Evolutionary conservation across 768 basidiomycete species (phyloP), one percentile per base, ranked within the genome.

Genomic region (Coprinopsis marcescibilis): DNA sequence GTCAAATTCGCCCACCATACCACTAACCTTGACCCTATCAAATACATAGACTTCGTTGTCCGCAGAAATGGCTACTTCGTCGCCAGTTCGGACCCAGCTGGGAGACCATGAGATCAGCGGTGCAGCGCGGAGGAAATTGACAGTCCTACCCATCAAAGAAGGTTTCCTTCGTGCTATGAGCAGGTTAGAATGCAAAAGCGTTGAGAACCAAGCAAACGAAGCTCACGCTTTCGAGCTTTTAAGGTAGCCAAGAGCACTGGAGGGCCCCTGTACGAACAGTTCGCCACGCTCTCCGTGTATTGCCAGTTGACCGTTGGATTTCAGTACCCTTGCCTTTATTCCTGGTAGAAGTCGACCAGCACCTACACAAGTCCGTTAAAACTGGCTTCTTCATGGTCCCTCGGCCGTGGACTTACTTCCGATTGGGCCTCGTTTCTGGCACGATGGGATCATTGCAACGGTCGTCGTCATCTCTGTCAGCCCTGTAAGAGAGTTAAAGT

Each of bases 1-100:
- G 1, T 27, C 5, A n/a, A 14, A 14, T 30, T 8, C 33, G 11
- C 15, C 15, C 23, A 11, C 19, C 20, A 10, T 15, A 19, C 20
- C 32, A 29, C 55, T n/a, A 46, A 75, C 79, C 68, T 84, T 83
- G 44, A 83, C 62, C 26, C 82, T 71, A 57, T 83, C 81, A 8
- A 75, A 54, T 33, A 83, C 69, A 43, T 75, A 80, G 1, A 83
- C 51, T 45, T 83, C 81, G 7, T 67, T 63, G 36, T 75, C 66
- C 39, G 71, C 61, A 23, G 68, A 69, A 36, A 83, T 62, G 4
- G 65, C 49, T 11, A 78, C 81, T 54, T 80, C 72, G 51, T 83
- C 81, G 1, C 81, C 83, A 1, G 84, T 84, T 40, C 68, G 68
- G 14, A 83, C 59, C 84, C 83, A 85, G 21, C 77, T 78, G 48